Conservation (phyloP, 129 eudicot species). For the Helianthus tuberosus region DNA sequence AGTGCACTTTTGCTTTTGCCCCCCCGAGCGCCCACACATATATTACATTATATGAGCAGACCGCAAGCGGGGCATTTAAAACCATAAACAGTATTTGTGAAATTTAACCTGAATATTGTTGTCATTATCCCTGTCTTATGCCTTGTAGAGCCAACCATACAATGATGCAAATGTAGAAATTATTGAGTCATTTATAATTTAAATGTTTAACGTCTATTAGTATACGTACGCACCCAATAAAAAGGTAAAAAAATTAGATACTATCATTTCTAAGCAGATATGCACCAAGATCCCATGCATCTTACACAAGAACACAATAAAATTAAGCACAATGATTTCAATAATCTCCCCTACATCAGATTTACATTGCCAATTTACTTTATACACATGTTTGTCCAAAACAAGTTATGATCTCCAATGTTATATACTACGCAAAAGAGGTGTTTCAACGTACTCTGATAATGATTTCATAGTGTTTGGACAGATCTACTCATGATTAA, state of each 20-base stretch:
- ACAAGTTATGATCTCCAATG: neutral
- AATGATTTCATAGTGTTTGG: neutral
- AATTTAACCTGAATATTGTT: constrained; percentile 4
- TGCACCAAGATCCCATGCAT: neutral
- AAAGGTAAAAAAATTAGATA: neutral
- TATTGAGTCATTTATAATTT: neutral
- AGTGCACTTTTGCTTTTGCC: too few relatives aligned
- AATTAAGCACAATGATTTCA: neutral
- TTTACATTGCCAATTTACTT: neutral
- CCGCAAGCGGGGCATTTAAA: too few relatives aligned
- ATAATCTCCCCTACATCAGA: neutral
- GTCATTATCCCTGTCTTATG: constrained; percentile 4
- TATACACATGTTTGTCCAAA: neutral
- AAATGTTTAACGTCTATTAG: neutral
- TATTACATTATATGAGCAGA: too few relatives aligned
- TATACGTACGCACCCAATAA: neutral
- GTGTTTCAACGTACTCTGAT: neutral
- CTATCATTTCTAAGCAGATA: neutral
- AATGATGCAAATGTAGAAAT: constrained; percentile 17
- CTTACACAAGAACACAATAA: constrained; percentile 6
- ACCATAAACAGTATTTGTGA: neutral
- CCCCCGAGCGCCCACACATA: too few relatives aligned
- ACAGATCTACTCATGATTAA: neutral
- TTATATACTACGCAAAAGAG: neutral
- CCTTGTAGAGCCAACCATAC: constrained; percentile 11